Base-by-base conservation (phyloP, 2,329 filamentous ascomycete species). In the Fusarium sp. region DNA sequence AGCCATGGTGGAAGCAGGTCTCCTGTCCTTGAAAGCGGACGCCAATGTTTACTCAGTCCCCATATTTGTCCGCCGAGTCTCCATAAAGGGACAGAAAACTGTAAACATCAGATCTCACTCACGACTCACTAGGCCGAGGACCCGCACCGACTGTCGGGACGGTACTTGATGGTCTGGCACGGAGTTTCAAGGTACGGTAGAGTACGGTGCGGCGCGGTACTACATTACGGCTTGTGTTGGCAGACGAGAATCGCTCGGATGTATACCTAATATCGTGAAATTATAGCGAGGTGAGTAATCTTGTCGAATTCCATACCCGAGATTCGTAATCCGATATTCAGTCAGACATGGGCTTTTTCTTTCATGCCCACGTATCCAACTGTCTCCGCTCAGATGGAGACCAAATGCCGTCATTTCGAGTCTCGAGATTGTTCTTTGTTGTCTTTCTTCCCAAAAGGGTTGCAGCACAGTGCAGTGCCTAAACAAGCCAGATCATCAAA, bases 371-470 rank as follows among this genome's bases (percentile, higher is more conserved):
- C 60, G 59, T 65, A 65, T 65, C 32, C 30, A 25, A 25, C 8
- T 8, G 24, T 46, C 56, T 40, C 63, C 47, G 53, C 49, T 16
- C 29, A 38, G 22, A 46, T 49, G 51, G 67, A 67, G 56, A 53
- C 53, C 44, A 66, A 41, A 66, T 66, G 62, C 43, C 48, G 56
- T 51, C 62, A 66, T 67, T 54, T 56, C 27, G 52, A 54, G 49
- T 62, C 11, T 67, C 32, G 44, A 66, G 48, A 29, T 53, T 65
- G 61, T 32, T 63, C 16, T 60, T 66, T 69, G 65, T 71, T 71
- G 56, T 71, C 59, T 67, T 70, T 70, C 55, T 49, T 41, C 58
- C 67, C 32, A 51, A 70, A 58, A 41, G 52, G 51, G 52, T 53
- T 38, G 32, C 29, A 34, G 52, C 32, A 34, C 12, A n/a, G 22